phyloP scores from a whole-genome alignment of 2,329 filamentous ascomycete species.

The Talaromyces islandicus region DNA sequence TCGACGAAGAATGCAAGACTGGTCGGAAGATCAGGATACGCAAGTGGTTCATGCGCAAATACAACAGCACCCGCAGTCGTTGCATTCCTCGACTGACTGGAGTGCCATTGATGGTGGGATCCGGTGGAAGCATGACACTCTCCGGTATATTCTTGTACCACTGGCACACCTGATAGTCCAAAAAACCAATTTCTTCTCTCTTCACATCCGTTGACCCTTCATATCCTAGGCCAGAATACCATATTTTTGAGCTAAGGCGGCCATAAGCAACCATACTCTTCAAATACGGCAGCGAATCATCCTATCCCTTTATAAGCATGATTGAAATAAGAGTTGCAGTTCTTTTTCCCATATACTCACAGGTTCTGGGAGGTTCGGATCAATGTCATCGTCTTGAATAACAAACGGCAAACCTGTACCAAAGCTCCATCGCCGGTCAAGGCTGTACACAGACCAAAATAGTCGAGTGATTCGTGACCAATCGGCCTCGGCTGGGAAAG shows the following conservation, averaged over 20 bases:
- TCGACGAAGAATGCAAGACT: constrained; percentile 75
- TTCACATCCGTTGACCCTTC: constrained; percentile 61
- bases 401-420: constrained; percentile 84
- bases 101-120: constrained; percentile 41
- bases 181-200: constrained; percentile 67
- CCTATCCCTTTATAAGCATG: constrained; percentile 20
- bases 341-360: constrained; percentile 47
- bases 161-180: constrained; percentile 77
- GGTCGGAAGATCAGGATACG: constrained; percentile 84
- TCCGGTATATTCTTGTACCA: constrained; percentile 76
- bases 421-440: constrained; percentile 84
- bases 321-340: neutral
- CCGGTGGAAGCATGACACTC: constrained; percentile 55
- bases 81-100: constrained; percentile 60
- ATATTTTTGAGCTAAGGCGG: constrained; percentile 76
- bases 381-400: constrained; percentile 79
- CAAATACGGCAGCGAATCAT: constrained; percentile 59
- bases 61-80: constrained; percentile 75
- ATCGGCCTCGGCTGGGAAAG: constrained; percentile 63
- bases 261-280: constrained; percentile 82
- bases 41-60: constrained; percentile 83
- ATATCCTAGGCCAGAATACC: constrained; percentile 69
- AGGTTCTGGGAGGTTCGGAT: constrained; percentile 70
- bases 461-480: constrained; percentile 62
- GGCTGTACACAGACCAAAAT: constrained; percentile 81